A percentile compares a stretch with the other conserved stretches of the same genome.
These are phyloP conservation scores for Apiospora rasikravindrae DNA, from an alignment of 2,329 filamentous ascomycete species.

Conservation along the genomic window DNA sequence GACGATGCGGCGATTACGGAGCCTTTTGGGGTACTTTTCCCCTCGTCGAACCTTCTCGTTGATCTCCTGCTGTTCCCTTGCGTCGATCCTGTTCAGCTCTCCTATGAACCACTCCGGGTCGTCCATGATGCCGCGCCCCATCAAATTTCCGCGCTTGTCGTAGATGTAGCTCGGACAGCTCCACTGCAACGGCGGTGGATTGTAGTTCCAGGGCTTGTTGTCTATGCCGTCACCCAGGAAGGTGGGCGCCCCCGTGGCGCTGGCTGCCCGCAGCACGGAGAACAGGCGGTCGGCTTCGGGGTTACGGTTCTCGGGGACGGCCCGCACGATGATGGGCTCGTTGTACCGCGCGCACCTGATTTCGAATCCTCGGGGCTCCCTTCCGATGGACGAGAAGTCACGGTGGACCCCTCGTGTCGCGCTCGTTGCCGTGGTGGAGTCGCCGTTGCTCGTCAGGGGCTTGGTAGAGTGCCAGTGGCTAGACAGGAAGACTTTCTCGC, in stretches of 20 bases:
- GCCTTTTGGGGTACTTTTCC: neutral
- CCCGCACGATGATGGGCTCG: neutral
- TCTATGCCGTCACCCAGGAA: neutral
- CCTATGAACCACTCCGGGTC: neutral
- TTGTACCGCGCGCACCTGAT: neutral
- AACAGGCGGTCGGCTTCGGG: neutral
- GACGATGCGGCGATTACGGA: neutral
- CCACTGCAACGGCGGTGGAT: neutral
- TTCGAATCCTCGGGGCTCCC: neutral
- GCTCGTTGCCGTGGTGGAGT: neutral
- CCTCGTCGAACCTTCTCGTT: neutral
- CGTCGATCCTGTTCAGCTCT: neutral
- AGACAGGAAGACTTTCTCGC: neutral
- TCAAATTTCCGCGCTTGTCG: neutral
- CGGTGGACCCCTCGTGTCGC: neutral
- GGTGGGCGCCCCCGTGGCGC: neutral
- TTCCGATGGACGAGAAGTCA: neutral
- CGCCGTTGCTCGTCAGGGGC: neutral
- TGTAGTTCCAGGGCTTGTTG: neutral
- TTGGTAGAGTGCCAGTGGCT: neutral
- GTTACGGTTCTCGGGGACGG: neutral
- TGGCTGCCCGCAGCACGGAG: neutral
- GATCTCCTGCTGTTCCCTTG: neutral
- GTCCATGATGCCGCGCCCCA: neutral
- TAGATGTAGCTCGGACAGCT: neutral